These are phyloP conservation scores for Scheffersomyces lignicola DNA, from an alignment of 1,139 yeast species.

Conservation along the genomic window DNA sequence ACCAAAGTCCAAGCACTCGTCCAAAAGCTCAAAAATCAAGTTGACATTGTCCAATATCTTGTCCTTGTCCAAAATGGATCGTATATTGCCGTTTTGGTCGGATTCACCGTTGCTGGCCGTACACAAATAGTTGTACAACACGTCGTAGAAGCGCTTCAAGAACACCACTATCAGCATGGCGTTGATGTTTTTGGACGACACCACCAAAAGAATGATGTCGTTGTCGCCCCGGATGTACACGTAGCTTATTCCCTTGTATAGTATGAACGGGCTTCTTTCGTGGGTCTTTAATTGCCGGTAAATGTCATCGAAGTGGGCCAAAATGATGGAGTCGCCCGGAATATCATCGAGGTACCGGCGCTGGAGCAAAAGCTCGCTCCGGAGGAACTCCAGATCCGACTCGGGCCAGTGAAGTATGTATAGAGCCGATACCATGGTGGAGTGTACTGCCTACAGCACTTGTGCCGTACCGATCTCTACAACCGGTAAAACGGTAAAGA, in stretches of 20 bases:
- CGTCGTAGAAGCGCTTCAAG: constrained; percentile 31
- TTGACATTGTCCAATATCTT: constrained; percentile 39
- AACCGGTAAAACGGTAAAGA: too few species aligned
- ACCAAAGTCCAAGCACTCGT: constrained; percentile 50
- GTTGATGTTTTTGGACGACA: constrained; percentile 32
- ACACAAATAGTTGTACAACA: constrained; percentile 33
- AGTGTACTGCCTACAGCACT: neutral
- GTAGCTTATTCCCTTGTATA: constrained; percentile 30
- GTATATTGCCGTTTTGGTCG: neutral
- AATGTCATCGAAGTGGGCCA: constrained; percentile 27
- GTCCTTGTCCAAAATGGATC: constrained; percentile 25
- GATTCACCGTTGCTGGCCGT: neutral
- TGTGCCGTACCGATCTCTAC: too few species aligned
- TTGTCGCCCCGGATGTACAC: constrained; percentile 30
- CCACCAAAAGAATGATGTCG: constrained; percentile 33
- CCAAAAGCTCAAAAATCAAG: constrained; percentile 42
- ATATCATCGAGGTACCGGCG: constrained; percentile 37
- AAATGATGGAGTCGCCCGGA: constrained; percentile 24
- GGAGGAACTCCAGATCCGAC: constrained; percentile 26
- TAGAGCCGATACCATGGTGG: constrained; percentile 40
- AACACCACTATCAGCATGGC: constrained; percentile 45
- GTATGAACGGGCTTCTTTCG: constrained; percentile 32
- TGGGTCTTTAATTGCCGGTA: constrained; percentile 22
- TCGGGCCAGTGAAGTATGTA: constrained; percentile 40
- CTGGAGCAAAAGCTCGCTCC: constrained; percentile 36